These are phyloP conservation scores for Arxiozyma telluris DNA, from an alignment of 1,139 yeast genomes.

Conservation along the genomic window DNA sequence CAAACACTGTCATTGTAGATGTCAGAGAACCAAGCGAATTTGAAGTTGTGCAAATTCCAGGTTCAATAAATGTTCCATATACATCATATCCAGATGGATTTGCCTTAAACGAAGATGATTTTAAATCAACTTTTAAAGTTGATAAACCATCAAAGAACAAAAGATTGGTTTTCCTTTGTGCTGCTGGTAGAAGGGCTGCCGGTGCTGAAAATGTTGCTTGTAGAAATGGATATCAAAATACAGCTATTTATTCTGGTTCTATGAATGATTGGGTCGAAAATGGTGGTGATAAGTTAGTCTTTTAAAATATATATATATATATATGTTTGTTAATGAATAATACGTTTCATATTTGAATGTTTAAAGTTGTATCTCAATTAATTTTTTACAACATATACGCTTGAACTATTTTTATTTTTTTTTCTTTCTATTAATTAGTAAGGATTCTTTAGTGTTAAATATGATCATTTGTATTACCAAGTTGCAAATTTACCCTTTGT, in stretches of 20 bases:
- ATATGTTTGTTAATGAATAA: neutral
- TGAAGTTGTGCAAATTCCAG: constrained; percentile 53
- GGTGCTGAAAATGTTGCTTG: constrained; percentile 85
- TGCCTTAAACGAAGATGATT: constrained; percentile 64
- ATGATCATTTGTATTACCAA: no score
- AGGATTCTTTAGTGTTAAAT: no score
- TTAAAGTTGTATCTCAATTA: neutral
- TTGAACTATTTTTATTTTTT: no score
- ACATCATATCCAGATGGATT: constrained; percentile 88
- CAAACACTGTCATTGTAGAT: constrained; percentile 56
- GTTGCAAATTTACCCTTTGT: no score
- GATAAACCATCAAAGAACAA: constrained; percentile 62
- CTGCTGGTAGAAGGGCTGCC: constrained; percentile 84
- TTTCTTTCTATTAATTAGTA: no score
- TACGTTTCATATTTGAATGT: no score
- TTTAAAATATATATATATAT: constrained; percentile 5
- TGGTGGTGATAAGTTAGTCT: constrained; percentile 19
- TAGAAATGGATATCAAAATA: constrained; percentile 71
- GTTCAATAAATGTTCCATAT: constrained; percentile 83
- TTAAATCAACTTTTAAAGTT: constrained; percentile 69
- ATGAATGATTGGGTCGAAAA: constrained; percentile 73
- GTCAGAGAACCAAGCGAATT: constrained; percentile 88
- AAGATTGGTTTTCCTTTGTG: constrained; percentile 80
- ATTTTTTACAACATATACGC: neutral
- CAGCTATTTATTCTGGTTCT: constrained; percentile 74